Evolutionary conservation across 768 basidiomycete species (phyloP), one percentile per base, ranked within the genome.

Genomic region (Lentinula lateritia): DNA sequence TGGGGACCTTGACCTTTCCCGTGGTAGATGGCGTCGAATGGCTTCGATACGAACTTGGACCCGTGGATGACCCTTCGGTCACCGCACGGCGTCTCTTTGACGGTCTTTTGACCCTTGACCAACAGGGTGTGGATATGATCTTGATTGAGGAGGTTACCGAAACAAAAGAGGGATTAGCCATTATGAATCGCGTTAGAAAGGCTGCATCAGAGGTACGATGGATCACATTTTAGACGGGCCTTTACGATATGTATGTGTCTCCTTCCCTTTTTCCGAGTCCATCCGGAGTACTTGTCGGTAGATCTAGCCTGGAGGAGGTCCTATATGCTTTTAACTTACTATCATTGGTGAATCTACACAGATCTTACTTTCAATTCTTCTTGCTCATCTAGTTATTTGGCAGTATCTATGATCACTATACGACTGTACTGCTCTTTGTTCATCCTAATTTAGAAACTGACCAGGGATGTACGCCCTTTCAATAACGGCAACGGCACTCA

Each of bases 121-220:
- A 70, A 28, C 78, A 81, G 54, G 89, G 88, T 4, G 93, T 93
- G 2, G 87, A 93, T 68, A 68, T 87, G 56, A 96, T 98, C 65
- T 71, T 96, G 12, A 83, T 96, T 60, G 95, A 98, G 73, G 93
- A 89, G 63, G 80, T 95, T 8, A 74, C 78, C 42, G 93, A 97
- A 72, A 83, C 82, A 34, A 81, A 85, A 39, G 89, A 97, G 68
- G 96, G 96, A 0, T 74, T 97, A 34, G 96, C 96, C 6, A 84
- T 98, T 34, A 98, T 97, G 93, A 97, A 98, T 72, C 82, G 96
- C 16, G 85, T 95, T 28, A 83, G 83, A 63, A 98, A 98, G 71
- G 95, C 96, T 1, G 94, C 95, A 6, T 85, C 88, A 4, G 83
- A 88, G 45, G 69, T 72, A 57, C 68, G 71, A 67, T 77, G 75